These are phyloP conservation scores for Pseudopithomyces maydicus DNA, from an alignment of 2,329 filamentous ascomycete genomes.

Conservation along the genomic window DNA sequence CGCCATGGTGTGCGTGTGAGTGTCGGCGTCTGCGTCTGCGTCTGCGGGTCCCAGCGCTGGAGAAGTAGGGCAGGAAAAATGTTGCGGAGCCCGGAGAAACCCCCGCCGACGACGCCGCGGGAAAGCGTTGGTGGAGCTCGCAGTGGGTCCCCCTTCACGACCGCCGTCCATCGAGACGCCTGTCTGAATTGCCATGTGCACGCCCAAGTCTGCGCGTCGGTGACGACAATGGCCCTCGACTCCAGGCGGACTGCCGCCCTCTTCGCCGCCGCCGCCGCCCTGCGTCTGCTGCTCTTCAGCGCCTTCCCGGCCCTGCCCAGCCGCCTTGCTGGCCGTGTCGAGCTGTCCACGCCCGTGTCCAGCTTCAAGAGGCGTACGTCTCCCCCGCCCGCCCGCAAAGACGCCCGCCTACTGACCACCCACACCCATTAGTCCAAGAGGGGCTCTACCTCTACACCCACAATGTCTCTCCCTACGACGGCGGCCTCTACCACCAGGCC, in stretches of 20 bases:
- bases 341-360: slow-evolving; percentile 95
- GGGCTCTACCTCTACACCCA: slow-evolving; percentile 94
- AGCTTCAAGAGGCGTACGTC: slow-evolving; percentile 93
- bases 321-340: slow-evolving; percentile 86
- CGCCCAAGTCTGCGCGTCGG: slow-evolving; percentile 8
- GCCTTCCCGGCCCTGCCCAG: slow-evolving; percentile 83
- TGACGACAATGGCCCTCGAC: slow-evolving; percentile 45
- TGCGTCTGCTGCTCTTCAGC: slow-evolving; percentile 80
- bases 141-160: neutral
- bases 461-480: slow-evolving; percentile 96
- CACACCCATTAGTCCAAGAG: slow-evolving; percentile 74
- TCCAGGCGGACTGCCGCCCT: slow-evolving; percentile 65
- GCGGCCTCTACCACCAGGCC: slow-evolving; percentile 77
- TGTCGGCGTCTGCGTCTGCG: slow-evolving; percentile 1
- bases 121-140: neutral
- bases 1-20: slow-evolving; percentile 31
- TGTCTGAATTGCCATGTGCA: neutral
- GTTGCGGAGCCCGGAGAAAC: slow-evolving; percentile 27
- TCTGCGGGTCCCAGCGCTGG: neutral
- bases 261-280: slow-evolving; percentile 74
- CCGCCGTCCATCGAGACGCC: neutral
- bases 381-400: neutral
- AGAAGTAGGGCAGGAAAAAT: slow-evolving; percentile 35
- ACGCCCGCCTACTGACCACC: slow-evolving; percentile 11
- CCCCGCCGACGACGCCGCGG: slow-evolving; percentile 14